Conservation (phyloP, 108 stramenopile genomes). For the Craspedostauros australis region DNA sequence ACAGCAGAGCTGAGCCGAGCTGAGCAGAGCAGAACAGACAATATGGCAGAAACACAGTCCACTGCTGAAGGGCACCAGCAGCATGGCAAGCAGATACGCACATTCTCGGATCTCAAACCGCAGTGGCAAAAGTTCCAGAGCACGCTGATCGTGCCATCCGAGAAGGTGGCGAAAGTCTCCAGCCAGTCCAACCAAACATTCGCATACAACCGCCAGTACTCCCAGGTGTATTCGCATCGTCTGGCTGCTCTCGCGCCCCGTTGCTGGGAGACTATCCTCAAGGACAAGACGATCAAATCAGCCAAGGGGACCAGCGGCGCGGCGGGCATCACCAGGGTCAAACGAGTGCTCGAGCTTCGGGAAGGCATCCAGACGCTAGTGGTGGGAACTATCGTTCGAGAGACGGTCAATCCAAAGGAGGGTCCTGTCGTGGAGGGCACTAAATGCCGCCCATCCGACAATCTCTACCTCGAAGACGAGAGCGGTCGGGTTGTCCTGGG, state of each 20-base stretch:
- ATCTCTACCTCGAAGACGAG: slow-evolving; percentile 75
- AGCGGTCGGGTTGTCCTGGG: slow-evolving; percentile 63
- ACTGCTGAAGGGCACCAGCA: background rate
- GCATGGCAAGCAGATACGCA: slow-evolving; percentile 10
- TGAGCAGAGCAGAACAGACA: too few relatives aligned
- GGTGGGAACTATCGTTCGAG: slow-evolving; percentile 73
- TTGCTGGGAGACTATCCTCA: slow-evolving; percentile 36
- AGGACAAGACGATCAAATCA: slow-evolving; percentile 1
- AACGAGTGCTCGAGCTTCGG: slow-evolving; percentile 65
- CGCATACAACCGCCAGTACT: slow-evolving; percentile 79
- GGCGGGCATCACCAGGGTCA: slow-evolving; percentile 16
- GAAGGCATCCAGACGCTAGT: slow-evolving; percentile 54
- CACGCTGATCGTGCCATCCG: background rate
- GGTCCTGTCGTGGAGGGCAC: slow-evolving; percentile 17
- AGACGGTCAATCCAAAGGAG: slow-evolving; percentile 15
- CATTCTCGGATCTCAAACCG: slow-evolving; percentile 20
- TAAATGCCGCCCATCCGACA: slow-evolving; percentile 46
- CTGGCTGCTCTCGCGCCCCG: slow-evolving; percentile 39
- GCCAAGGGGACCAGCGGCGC: slow-evolving; percentile 1
- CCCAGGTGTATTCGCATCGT: slow-evolving; percentile 74
- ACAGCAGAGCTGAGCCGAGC: too few relatives aligned
- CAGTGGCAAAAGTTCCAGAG: slow-evolving; percentile 60
- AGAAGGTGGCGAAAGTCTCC: background rate
- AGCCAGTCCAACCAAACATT: slow-evolving; percentile 9
- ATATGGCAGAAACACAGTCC: background rate